Percentiles rank a stretch among this genome's conserved stretches.
Conservation (phyloP, 345 rosid species). For the Citrus glauca region DNA sequence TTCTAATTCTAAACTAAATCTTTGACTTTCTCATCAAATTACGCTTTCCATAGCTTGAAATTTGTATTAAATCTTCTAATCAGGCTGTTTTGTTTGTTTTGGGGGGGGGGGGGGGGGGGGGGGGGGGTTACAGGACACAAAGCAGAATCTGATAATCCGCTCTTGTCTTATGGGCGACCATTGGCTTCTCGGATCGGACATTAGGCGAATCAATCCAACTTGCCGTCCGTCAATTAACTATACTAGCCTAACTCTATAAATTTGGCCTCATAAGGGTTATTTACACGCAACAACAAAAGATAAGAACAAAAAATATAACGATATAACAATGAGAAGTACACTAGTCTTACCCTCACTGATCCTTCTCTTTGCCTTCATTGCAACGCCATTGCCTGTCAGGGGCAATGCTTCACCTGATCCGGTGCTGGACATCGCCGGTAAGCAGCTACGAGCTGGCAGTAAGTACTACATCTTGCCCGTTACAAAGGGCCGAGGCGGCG, state of each 20-base stretch:
- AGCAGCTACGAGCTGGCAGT: slow-evolving; percentile 16
- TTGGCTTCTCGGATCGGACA: background rate
- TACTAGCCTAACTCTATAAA: background rate
- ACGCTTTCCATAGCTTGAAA: too few species aligned
- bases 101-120: too few species aligned
- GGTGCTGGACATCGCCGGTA: slow-evolving; percentile 25
- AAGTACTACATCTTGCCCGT: slow-evolving; percentile 20
- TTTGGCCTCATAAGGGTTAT: background rate
- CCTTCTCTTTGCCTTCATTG: slow-evolving; percentile 14
- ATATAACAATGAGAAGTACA: background rate
- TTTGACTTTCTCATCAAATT: too few species aligned
- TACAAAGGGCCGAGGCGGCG: slow-evolving; percentile 30
- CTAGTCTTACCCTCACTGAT: background rate
- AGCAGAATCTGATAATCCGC: too few species aligned
- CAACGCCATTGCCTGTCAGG: slow-evolving; percentile 10
- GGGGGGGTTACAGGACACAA: too few species aligned
- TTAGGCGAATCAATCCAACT: background rate
- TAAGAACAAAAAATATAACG: background rate
- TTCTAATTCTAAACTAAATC: too few species aligned
- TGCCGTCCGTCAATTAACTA: background rate
- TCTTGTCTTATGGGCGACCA: background rate
- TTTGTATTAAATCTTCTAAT: too few species aligned
- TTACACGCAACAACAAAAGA: background rate
- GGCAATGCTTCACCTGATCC: slow-evolving; percentile 10
- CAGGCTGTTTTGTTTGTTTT: too few species aligned